A percentile compares a stretch with the other conserved stretches of the same genome.
Conservation (phyloP, 257 asterid genomes). For the Primulina tabacum region DNA sequence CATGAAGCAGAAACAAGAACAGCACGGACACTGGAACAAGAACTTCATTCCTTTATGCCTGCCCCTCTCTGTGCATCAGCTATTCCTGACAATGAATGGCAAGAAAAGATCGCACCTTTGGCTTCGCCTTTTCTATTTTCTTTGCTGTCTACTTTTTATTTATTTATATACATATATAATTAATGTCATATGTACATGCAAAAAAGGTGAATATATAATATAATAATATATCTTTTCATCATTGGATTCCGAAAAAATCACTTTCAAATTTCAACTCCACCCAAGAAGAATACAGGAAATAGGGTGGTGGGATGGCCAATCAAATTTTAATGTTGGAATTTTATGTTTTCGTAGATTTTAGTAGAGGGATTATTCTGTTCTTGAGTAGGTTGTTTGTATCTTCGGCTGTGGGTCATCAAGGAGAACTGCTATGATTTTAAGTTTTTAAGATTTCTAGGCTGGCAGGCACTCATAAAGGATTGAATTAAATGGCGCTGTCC, state of each 20-base stretch:
- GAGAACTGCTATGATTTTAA: background rate
- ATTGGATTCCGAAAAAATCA: conserved; percentile 48
- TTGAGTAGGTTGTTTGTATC: background rate
- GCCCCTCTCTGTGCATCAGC: conserved; percentile 7
- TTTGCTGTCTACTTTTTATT: background rate
- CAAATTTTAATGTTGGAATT: background rate
- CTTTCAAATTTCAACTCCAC: conserved; percentile 29
- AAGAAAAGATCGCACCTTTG: conserved; percentile 18
- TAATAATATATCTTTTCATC: conserved; percentile 1
- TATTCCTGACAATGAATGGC: background rate
- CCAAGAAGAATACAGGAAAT: background rate
- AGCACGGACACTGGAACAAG: conserved; percentile 79
- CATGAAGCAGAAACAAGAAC: conserved; percentile 79
- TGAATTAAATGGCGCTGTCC: background rate
- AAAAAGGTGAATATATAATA: background rate
- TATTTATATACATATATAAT: background rate
- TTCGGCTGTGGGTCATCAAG: background rate
- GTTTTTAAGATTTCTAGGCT: conserved; percentile 4
- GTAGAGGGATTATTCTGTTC: background rate
- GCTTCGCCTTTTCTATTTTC: background rate
- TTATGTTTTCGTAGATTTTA: background rate
- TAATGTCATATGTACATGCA: background rate
- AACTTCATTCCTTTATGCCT: conserved; percentile 48
- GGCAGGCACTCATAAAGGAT: background rate
- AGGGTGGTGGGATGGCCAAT: background rate